Evolutionary conservation across 345 rosid species (phyloP), one percentile per base, ranked within the genome.

Genomic region (Salix purpurea): DNA sequence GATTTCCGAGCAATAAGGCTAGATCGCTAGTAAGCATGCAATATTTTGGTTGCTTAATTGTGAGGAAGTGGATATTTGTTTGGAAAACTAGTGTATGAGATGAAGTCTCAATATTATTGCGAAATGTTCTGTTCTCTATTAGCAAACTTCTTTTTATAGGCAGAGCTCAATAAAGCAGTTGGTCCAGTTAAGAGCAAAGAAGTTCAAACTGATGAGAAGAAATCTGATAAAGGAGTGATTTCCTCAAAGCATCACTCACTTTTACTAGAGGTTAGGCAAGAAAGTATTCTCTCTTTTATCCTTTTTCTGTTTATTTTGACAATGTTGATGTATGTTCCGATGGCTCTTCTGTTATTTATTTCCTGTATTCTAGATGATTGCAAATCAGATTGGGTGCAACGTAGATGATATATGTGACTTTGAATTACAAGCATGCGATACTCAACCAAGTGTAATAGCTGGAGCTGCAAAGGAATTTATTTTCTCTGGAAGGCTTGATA

Each of bases 361-460:
- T 21, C 48, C 64, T 72, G 74, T 52, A 26, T 69, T 73, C 28
- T 74, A 96, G 99, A 86, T 89, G 76, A 86, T 96, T 60, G 96
- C 96, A 40, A 73, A 74, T 50, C 83, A 86, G 56, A 80, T 89
- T 73, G 89, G 90, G 50, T 96, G 98, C 78, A 74, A 82, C 73
- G 87, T 92, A 26, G 90, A 84, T 67, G 92, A 88, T 81, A 96
- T 93, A 78, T 90, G 87, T 69, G 99, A 96, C 82, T 93, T 94
- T 87, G 99, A 96, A 82, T 83, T 96, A 81, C 98, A 96, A 91
- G 97, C 92, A 70, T 96, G 99, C 73, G 99, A 96, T 81, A 92
- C 98, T 67, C 99, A 96, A 82, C 97, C 94, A 42, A 92, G 97
- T 84, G 69, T 86, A 77, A 84, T 90, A 61, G 99, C 82, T 54